Conservation (phyloP, 1,284 basidiomycete genomes). For the Heterobasidion irregulare region DNA sequence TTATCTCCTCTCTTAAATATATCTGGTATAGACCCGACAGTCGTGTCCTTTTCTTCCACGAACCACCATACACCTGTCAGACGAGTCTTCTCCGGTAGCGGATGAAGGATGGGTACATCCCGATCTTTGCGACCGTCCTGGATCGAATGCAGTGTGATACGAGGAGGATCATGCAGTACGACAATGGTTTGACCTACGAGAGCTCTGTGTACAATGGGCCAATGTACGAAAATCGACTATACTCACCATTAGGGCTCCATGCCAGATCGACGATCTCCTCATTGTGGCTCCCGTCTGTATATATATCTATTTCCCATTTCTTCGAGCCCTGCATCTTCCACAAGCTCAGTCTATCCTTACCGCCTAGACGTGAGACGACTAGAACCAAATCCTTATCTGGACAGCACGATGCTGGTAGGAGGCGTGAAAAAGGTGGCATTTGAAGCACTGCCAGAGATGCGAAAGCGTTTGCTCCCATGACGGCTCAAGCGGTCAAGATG, state of each 20-base stretch:
- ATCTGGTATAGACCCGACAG: constrained; percentile 50
- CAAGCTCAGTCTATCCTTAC: constrained; percentile 59
- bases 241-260: constrained; percentile 76
- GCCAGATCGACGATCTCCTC: constrained; percentile 50
- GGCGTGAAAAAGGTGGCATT: constrained; percentile 45
- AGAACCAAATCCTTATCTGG: constrained; percentile 77
- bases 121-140: constrained; percentile 60
- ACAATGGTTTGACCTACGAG: constrained; percentile 61
- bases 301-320: constrained; percentile 70
- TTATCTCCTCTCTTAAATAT: constrained; percentile 62
- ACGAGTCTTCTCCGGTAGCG: constrained; percentile 10
- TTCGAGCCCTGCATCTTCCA: constrained; percentile 75
- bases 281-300: constrained; percentile 29
- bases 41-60: constrained; percentile 32
- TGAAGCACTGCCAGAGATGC: constrained; percentile 49
- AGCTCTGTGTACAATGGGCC: constrained; percentile 10
- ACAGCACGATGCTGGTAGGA: constrained; percentile 63
- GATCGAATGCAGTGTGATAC: constrained; percentile 62
- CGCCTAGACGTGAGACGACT: constrained; percentile 54
- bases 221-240: constrained; percentile 1
- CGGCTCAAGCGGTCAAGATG: neutral
- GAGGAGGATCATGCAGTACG: constrained; percentile 60
- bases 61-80: constrained; percentile 68
- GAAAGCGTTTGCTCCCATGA: constrained; percentile 21
- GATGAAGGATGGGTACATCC: constrained; percentile 26